Conservation (phyloP, 192 early-diverging fungal genomes). For the Haplosporangium gracile region DNA sequence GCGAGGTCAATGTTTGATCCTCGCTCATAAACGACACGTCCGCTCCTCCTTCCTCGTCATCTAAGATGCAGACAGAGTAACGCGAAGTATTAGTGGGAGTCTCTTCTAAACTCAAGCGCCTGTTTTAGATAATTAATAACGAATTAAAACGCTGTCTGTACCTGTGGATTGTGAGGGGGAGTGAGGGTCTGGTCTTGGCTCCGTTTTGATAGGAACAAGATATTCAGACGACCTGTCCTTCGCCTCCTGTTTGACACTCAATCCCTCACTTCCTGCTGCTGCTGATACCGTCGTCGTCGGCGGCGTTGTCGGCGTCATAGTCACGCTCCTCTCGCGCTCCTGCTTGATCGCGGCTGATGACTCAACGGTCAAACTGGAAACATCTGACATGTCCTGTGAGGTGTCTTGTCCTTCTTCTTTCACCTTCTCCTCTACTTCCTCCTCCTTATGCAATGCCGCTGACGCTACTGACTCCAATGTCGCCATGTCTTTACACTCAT, state of each 20-base stretch:
- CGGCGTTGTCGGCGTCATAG: background rate
- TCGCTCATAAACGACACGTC: background rate
- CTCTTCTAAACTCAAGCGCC: too few relatives aligned
- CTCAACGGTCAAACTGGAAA: too few relatives aligned
- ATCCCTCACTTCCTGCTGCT: background rate
- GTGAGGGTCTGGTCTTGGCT: background rate
- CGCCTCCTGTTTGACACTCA: background rate
- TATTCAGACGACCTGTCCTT: background rate
- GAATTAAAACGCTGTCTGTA: background rate
- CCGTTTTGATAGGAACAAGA: background rate
- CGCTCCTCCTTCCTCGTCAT: background rate
- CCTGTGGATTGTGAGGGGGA: background rate
- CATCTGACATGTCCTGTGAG: background rate
- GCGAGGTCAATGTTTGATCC: background rate
- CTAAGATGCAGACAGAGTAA: background rate
- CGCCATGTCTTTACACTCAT: too few relatives aligned
- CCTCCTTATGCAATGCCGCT: background rate
- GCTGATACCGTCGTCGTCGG: background rate
- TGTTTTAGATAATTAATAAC: background rate
- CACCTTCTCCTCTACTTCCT: background rate
- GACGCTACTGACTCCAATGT: background rate
- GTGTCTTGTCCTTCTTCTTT: background rate
- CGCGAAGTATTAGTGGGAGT: background rate
- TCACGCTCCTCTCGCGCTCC: background rate
- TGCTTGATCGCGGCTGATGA: background rate